These are phyloP conservation scores for Hypoxylon sp. DNA, from an alignment of 2,329 filamentous ascomycete species.

Conservation along the genomic window DNA sequence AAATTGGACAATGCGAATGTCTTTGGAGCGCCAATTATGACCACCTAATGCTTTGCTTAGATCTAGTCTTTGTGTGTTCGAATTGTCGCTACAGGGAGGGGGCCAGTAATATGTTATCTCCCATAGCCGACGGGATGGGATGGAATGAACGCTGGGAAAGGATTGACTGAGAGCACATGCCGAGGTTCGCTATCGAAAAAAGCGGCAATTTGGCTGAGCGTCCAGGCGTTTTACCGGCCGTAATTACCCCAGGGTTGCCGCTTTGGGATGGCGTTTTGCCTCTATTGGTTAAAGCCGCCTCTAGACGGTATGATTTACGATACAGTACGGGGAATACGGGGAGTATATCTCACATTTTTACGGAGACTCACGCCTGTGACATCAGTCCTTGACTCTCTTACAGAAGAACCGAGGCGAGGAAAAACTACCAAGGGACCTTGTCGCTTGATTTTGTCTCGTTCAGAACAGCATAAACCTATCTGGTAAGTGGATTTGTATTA, in stretches of 20 bases:
- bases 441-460: too few species aligned
- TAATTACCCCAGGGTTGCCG: conserved; percentile 12
- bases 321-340: not conserved
- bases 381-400: not conserved
- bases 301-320: conserved; percentile 15
- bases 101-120: conserved; percentile 11
- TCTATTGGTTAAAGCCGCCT: conserved; percentile 7
- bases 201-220: conserved; percentile 31
- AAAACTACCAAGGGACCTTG: not conserved
- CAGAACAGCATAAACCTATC: too few species aligned
- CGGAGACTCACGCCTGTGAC: not conserved
- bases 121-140: conserved; percentile 29
- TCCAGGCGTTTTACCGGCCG: conserved; percentile 23
- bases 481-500: too few species aligned
- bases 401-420: not conserved
- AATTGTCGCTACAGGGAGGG: not conserved
- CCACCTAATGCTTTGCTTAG: not conserved
- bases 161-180: conserved; percentile 30
- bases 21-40: not conserved
- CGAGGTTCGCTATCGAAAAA: conserved; percentile 29
- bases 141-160: conserved; percentile 20
- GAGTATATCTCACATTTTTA: too few species aligned
- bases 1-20: not conserved
- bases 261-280: not conserved
- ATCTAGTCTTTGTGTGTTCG: not conserved